phyloP scores from a whole-genome alignment of 2,329 filamentous ascomycete species.

The Monosporascus sp. region DNA sequence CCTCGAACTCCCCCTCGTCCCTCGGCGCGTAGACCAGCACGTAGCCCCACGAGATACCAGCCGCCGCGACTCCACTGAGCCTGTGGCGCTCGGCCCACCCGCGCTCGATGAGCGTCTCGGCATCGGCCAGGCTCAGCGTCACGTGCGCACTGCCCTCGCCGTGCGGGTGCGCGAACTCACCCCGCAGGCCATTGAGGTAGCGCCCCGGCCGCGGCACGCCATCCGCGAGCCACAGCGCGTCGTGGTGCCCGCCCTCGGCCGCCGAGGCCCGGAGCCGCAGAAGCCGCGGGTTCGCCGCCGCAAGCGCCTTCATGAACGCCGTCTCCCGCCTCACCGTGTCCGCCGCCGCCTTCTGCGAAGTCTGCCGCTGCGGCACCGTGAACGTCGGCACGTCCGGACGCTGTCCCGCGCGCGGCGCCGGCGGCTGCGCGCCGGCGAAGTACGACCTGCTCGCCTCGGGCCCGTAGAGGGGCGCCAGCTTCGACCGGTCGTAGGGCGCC shows the following conservation, averaged over 20 bases:
- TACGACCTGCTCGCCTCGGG: conserved; percentile 18
- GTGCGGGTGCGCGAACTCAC: conserved; percentile 35
- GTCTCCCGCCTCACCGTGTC: conserved; percentile 15
- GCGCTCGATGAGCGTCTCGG: conserved; percentile 25
- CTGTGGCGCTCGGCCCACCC: conserved; percentile 37
- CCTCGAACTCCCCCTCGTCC: conserved; percentile 28
- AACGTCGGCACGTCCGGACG: conserved; percentile 29
- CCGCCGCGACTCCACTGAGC: conserved; percentile 23
- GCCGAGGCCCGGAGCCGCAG: conserved; percentile 22
- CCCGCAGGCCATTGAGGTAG: conserved; percentile 6
- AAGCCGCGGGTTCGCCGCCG: conserved; percentile 20
- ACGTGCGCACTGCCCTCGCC: conserved; percentile 34
- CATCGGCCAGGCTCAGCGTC: conserved; percentile 32
- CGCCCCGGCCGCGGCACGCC: not conserved
- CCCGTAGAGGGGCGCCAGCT: conserved; percentile 19
- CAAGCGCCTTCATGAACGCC: conserved; percentile 18
- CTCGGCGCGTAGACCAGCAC: conserved; percentile 37
- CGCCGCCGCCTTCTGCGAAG: conserved; percentile 14
- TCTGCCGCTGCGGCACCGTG: conserved; percentile 35
- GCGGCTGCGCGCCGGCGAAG: conserved; percentile 8
- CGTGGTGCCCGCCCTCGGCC: conserved; percentile 27
- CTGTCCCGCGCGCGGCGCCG: conserved; percentile 12
- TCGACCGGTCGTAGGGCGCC: conserved; percentile 16
- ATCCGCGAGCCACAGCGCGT: conserved; percentile 23
- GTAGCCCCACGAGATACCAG: conserved; percentile 27